Conservation (phyloP, 805 yeast species). For the Ogataea sp. region DNA sequence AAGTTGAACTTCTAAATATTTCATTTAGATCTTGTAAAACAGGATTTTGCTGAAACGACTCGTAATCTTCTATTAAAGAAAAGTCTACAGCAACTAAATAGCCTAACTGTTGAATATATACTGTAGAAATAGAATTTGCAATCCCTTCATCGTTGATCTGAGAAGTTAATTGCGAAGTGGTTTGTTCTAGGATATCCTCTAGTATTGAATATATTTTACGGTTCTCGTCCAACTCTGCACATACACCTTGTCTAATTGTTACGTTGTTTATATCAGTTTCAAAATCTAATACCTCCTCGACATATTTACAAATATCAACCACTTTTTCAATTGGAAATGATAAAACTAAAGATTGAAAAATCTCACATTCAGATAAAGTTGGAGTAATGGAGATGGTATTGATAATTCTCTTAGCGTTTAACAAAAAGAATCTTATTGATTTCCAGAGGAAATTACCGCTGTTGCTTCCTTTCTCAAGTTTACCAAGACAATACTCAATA, state of each 20-base stretch:
- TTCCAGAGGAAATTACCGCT: slow-evolving; percentile 22
- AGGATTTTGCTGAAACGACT: slow-evolving; percentile 5
- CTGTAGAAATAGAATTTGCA: slow-evolving; percentile 22
- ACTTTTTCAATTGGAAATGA: slow-evolving; percentile 7
- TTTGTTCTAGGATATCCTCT: slow-evolving; percentile 20
- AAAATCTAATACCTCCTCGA: slow-evolving; percentile 27
- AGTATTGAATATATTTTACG: slow-evolving; percentile 20
- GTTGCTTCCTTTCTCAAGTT: slow-evolving; percentile 22
- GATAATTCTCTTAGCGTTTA: slow-evolving; percentile 10
- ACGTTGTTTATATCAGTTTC: slow-evolving; percentile 21
- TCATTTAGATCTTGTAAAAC: slow-evolving; percentile 23
- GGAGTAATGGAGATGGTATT: slow-evolving; percentile 3
- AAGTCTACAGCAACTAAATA: slow-evolving; percentile 23
- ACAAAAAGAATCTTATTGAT: slow-evolving; percentile 17
- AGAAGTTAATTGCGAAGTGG: slow-evolving; percentile 3
- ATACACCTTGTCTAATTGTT: slow-evolving; percentile 22
- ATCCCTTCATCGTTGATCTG: slow-evolving; percentile 2
- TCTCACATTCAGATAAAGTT: slow-evolving; percentile 3
- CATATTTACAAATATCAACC: slow-evolving; percentile 7
- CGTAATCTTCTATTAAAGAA: background rate
- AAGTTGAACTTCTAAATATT: slow-evolving; percentile 29
- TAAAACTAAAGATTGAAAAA: slow-evolving; percentile 9
- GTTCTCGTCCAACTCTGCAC: slow-evolving; percentile 20
- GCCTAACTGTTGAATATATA: slow-evolving; percentile 40
- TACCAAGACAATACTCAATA: slow-evolving; percentile 14